A percentile compares a stretch with the other conserved stretches of the same genome.
Evolutionary conservation across 208 protist genomes (phyloP).

Genomic region (Crithidia acanthocephali): DNA sequence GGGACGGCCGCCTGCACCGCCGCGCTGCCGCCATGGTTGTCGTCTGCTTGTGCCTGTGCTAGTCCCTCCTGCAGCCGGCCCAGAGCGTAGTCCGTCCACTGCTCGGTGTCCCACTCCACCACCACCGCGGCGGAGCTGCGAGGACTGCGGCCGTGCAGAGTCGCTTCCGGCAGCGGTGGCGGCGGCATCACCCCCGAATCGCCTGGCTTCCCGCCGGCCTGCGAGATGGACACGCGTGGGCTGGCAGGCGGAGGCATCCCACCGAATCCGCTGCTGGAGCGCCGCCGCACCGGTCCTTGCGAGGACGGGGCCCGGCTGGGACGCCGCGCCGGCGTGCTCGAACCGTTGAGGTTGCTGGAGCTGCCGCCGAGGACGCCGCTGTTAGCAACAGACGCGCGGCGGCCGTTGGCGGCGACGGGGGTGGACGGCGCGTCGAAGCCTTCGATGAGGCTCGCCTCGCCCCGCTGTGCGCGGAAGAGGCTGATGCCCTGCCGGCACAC

Average conservation of each 20-base stretch:
- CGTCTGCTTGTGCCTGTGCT: neutral
- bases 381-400: neutral
- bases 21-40: neutral
- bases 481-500: slow-evolving; percentile 81
- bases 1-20: neutral
- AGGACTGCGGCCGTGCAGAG: neutral
- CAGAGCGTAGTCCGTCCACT: slow-evolving; percentile 34
- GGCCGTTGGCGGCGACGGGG: neutral
- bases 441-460: slow-evolving; percentile 60
- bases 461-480: slow-evolving; percentile 71
- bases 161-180: neutral
- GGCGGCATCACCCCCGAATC: slow-evolving; percentile 5
- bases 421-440: slow-evolving; percentile 26
- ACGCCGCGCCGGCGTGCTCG: neutral
- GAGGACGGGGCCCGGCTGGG: slow-evolving; percentile 27
- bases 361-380: neutral
- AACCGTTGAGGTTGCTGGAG: neutral
- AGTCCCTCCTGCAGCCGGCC: slow-evolving; percentile 28
- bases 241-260: neutral
- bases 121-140: neutral
- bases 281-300: slow-evolving; percentile 5
- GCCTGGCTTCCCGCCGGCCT: slow-evolving; percentile 4
- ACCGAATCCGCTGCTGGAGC: neutral
- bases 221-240: slow-evolving; percentile 12
- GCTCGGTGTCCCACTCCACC: slow-evolving; percentile 17